phyloP scores from a whole-genome alignment of 1,284 basidiomycete genomes.

The Porogramme epimiltina region DNA sequence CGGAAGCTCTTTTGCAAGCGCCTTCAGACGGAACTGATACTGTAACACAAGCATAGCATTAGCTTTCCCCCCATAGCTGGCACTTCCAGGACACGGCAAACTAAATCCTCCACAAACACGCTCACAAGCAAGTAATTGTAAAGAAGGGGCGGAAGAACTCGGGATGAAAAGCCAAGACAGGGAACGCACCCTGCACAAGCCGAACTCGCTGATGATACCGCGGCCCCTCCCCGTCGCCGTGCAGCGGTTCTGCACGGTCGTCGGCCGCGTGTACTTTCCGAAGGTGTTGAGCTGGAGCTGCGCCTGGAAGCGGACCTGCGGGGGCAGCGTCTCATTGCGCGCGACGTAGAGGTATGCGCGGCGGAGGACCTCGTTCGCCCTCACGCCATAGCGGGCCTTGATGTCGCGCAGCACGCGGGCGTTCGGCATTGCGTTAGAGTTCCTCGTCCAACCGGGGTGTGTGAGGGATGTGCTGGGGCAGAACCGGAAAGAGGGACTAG shows the following conservation, averaged over 20 bases:
- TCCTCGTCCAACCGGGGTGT: not conserved
- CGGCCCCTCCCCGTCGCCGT: conserved; percentile 82
- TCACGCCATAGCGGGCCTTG: conserved; percentile 71
- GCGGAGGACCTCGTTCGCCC: conserved; percentile 77
- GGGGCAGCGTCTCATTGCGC: conserved; percentile 82
- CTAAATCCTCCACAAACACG: too few species aligned
- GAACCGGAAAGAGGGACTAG: too few species aligned
- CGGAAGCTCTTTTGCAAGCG: conserved; percentile 75
- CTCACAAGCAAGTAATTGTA: too few species aligned
- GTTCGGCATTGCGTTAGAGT: conserved; percentile 33
- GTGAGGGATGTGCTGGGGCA: not conserved
- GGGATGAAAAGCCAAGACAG: too few species aligned
- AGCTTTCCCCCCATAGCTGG: too few species aligned
- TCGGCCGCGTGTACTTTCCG: conserved; percentile 79
- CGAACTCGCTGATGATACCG: conserved; percentile 89
- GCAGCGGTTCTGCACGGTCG: conserved; percentile 88
- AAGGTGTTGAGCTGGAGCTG: conserved; percentile 93
- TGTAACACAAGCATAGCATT: conserved; percentile 36
- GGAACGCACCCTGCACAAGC: conserved; percentile 76
- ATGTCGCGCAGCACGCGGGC: conserved; percentile 77
- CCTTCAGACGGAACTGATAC: conserved; percentile 90
- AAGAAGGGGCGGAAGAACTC: too few species aligned
- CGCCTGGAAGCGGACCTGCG: conserved; percentile 92
- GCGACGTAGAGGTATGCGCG: conserved; percentile 90
- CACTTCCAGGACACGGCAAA: too few species aligned